Evolutionary conservation across 1,139 yeast genomes (phyloP).

Genomic region (Nematodospora anomalae): DNA sequence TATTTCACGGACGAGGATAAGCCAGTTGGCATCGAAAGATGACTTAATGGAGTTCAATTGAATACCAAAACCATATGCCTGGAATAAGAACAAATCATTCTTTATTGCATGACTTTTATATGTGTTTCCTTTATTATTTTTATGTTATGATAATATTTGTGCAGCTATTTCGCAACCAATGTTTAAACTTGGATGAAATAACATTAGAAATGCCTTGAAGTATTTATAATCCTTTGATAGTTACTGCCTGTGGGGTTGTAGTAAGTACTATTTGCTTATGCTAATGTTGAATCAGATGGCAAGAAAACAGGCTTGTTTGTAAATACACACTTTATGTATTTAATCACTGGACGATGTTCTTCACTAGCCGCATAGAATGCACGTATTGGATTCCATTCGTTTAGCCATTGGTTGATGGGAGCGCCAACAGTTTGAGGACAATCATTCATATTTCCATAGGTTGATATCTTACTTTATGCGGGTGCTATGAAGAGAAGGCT

Average conservation of each 20-base stretch:
- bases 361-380: slow-evolving; percentile 48
- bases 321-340: slow-evolving; percentile 32
- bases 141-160: slow-evolving; percentile 51
- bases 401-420: slow-evolving; percentile 47
- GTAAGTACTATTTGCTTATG: slow-evolving; percentile 40
- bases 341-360: slow-evolving; percentile 43
- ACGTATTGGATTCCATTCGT: slow-evolving; percentile 49
- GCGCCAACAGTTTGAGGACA: slow-evolving; percentile 47
- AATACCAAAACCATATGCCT: slow-evolving; percentile 45
- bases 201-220: slow-evolving; percentile 38
- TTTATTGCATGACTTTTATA: slow-evolving; percentile 51
- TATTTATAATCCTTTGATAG: slow-evolving; percentile 49
- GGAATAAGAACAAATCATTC: slow-evolving; percentile 38
- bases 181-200: slow-evolving; percentile 51
- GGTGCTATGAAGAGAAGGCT: slow-evolving; percentile 54
- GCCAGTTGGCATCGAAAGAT: slow-evolving; percentile 38
- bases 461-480: slow-evolving; percentile 39
- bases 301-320: slow-evolving; percentile 38
- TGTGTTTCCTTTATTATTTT: slow-evolving; percentile 49
- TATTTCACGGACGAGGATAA: slow-evolving; percentile 35
- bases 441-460: slow-evolving; percentile 55
- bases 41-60: slow-evolving; percentile 47
- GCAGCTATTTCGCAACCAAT: slow-evolving; percentile 47
- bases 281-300: slow-evolving; percentile 48
- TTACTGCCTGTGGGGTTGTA: slow-evolving; percentile 47